These are phyloP conservation scores for Lodderomyces jiufengensis DNA, from an alignment of 1,139 yeast species.

Conservation along the genomic window DNA sequence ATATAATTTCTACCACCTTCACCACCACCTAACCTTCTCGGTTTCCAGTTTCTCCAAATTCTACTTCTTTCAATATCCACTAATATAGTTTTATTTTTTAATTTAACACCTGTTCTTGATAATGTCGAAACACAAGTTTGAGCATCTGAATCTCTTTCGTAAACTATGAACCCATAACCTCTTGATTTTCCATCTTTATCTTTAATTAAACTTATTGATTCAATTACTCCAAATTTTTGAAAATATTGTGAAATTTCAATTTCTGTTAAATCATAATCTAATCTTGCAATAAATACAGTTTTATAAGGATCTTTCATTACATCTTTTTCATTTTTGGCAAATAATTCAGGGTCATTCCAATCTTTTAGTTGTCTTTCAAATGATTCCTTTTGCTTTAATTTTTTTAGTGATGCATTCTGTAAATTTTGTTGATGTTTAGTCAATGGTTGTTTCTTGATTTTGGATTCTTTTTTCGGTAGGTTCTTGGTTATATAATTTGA, in stretches of 20 bases:
- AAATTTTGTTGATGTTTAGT: slow-evolving; percentile 13
- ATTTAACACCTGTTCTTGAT: slow-evolving; percentile 48
- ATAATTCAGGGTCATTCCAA: slow-evolving; percentile 52
- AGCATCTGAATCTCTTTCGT: slow-evolving; percentile 57
- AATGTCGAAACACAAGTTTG: slow-evolving; percentile 55
- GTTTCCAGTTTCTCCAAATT: slow-evolving; percentile 72
- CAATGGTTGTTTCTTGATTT: slow-evolving; percentile 5
- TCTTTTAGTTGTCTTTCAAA: slow-evolving; percentile 34
- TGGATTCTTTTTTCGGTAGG: slow-evolving; percentile 12
- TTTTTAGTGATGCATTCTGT: slow-evolving; percentile 14
- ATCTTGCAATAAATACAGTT: slow-evolving; percentile 74
- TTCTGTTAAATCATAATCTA: slow-evolving; percentile 66
- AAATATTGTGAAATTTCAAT: slow-evolving; percentile 64
- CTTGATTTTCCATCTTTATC: slow-evolving; percentile 54
- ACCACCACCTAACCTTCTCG: slow-evolving; percentile 68
- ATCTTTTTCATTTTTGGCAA: slow-evolving; percentile 49
- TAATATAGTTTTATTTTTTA: slow-evolving; percentile 46
- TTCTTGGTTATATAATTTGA: slow-evolving; percentile 27
- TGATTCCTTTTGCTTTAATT: slow-evolving; percentile 29
- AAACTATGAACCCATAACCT: slow-evolving; percentile 86
- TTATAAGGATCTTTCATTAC: slow-evolving; percentile 64
- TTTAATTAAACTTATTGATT: slow-evolving; percentile 62
- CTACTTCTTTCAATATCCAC: slow-evolving; percentile 88
- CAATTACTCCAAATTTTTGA: slow-evolving; percentile 66
- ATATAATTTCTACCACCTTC: slow-evolving; percentile 57